Evolutionary conservation across 176 grass and related monocot species (phyloP).

Genomic region (Oryza brachyantha): DNA sequence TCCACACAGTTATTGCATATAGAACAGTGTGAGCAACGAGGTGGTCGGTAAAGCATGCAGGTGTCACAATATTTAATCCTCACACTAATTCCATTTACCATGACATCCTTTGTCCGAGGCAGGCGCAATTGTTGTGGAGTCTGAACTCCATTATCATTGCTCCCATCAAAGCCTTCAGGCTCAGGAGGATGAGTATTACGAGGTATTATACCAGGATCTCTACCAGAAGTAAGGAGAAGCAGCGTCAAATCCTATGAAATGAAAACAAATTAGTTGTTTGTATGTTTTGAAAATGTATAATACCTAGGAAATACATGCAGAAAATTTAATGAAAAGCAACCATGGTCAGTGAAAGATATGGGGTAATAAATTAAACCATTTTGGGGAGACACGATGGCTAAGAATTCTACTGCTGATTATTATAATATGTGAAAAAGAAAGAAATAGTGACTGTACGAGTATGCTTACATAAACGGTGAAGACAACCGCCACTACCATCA

Average conservation of each 20-base stretch:
- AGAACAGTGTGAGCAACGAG: conserved; percentile 88
- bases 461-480: conserved; percentile 94
- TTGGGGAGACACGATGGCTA: neutral
- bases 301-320: conserved; percentile 3
- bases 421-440: neutral
- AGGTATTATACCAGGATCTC: conserved; percentile 92
- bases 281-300: conserved; percentile 6
- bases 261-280: conserved; percentile 19
- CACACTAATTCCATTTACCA: conserved; percentile 74
- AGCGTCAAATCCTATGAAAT: conserved; percentile 69
- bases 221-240: conserved; percentile 75
- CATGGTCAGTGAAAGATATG: neutral
- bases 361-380: neutral
- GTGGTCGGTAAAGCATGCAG: conserved; percentile 88
- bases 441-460: neutral
- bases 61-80: conserved; percentile 91
- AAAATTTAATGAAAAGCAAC: conserved; percentile 12
- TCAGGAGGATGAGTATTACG: conserved; percentile 77
- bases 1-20: conserved; percentile 97
- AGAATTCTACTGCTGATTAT: neutral
- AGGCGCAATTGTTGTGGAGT: conserved; percentile 77
- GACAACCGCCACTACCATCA: conserved; percentile 78
- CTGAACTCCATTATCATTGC: conserved; percentile 38
- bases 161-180: conserved; percentile 57
- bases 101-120: conserved; percentile 70